Base-by-base conservation (phyloP, 2,329 filamentous ascomycete species). In the Talaromyces albobiverticillius region DNA sequence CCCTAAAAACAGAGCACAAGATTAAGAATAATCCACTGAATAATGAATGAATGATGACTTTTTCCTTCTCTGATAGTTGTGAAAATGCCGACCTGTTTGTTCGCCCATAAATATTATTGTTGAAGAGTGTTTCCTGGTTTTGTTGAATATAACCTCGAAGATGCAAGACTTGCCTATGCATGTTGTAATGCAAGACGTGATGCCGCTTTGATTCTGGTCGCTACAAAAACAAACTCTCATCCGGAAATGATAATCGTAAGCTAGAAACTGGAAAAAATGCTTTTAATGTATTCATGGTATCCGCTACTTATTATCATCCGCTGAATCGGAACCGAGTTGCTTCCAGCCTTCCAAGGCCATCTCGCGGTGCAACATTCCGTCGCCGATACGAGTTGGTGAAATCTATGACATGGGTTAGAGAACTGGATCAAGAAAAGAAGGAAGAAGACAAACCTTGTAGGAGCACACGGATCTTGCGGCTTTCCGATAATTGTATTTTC, bases 311-410 rank as follows among this genome's bases (percentile, higher is more conserved):
- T 40, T n/a, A 42, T 65, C 67, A 85, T 56, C 82, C 82, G 55
- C 74, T 76, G 67, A 96, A 97, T 63, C 89, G 87, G 76, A 97
- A 97, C 60, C 89, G 84, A 20, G 87, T 85, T 22, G 91, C 90
- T 74, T 96, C 91, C 55, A 97, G 76, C 67, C 90, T 82, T 3
- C 93, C 93, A 40, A 97, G 77, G 1, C 93, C 93, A 68, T 97
- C 93, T 57, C 93, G 79, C 6, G 94, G 94, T n/a, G 94, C 93
- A 45, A 99, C 89, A 66, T 99, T 96, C 59, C 95, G 83, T 67
- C 95, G 82, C 48, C 95, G 85, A 71, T 99, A 99, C 26, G 86
- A 89, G 69, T 93, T 95, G 22, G 94, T 97, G 69, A 99, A 99
- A 72, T 99, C 95, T 76, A 53, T 11, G 36, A 3, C 14, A 13